Conservation (phyloP, 257 asterid genomes). For the Solanum peruvianum region DNA sequence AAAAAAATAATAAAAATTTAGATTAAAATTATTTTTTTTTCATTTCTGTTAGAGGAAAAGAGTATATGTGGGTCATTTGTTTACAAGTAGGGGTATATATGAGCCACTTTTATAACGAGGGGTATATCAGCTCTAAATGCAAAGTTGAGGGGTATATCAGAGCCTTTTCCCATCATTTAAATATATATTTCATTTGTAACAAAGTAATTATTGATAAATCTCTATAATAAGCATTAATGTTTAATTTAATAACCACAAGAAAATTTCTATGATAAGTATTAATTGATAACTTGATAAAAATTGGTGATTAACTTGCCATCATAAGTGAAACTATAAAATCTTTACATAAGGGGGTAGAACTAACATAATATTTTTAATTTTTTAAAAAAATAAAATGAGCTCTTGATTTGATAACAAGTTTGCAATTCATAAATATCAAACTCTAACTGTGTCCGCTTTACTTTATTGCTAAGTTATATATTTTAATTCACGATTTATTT, state of each 20-base stretch:
- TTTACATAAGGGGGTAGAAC: not conserved
- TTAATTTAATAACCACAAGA: not conserved
- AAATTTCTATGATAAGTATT: not conserved
- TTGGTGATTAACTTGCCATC: not conserved
- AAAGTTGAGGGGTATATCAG: no score
- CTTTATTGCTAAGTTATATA: not conserved
- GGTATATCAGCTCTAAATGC: no score
- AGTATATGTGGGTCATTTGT: no score
- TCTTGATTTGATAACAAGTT: not conserved
- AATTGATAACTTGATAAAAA: not conserved
- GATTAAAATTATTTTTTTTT: no score
- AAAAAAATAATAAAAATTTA: no score
- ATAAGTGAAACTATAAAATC: not conserved
- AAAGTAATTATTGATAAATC: not conserved
- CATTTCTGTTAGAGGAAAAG: no score
- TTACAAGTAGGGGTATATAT: no score
- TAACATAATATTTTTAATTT: not conserved
- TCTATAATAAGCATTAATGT: not conserved
- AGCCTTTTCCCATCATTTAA: not conserved
- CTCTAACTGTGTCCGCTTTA: not conserved
- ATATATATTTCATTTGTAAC: no score
- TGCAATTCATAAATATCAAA: not conserved
- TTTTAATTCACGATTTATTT: not conserved
- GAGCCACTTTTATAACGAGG: no score
- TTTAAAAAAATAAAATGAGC: no score